phyloP scores from a whole-genome alignment of 176 grass and related monocot genomes.

The Raddia guianensis region DNA sequence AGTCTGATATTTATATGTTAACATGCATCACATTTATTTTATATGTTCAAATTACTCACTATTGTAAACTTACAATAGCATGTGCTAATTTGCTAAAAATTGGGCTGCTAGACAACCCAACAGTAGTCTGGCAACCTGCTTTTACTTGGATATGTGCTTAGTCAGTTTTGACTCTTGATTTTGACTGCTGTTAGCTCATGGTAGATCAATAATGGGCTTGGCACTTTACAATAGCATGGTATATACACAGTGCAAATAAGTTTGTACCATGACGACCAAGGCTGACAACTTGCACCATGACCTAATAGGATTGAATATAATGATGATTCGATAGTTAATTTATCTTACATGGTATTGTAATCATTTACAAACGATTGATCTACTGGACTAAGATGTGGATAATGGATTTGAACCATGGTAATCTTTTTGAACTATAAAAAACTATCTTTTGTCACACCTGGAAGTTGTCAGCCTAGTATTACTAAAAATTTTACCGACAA shows the following conservation, averaged over 20 bases:
- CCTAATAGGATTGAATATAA: neutral
- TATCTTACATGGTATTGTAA: neutral
- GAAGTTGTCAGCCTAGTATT: neutral
- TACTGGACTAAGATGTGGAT: conserved; percentile 13
- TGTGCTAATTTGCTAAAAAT: neutral
- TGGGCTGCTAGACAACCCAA: neutral
- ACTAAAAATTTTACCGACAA: neutral
- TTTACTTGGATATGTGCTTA: conserved; percentile 2
- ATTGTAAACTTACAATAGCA: neutral
- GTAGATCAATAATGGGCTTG: conserved; percentile 2
- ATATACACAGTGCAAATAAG: neutral
- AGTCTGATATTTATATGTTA: neutral
- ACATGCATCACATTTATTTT: neutral
- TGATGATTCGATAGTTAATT: conserved; percentile 1
- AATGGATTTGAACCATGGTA: neutral
- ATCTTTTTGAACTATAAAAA: conserved; percentile 25
- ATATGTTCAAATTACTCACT: neutral
- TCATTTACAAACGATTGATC: neutral
- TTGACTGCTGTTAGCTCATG: neutral
- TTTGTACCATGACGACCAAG: neutral
- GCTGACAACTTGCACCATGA: neutral
- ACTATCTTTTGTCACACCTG: neutral
- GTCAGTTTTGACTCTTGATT: neutral
- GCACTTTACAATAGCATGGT: neutral
- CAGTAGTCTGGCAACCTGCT: neutral